Conservation (phyloP, 1,284 basidiomycete genomes). For the Exobasidium rhododendri region DNA sequence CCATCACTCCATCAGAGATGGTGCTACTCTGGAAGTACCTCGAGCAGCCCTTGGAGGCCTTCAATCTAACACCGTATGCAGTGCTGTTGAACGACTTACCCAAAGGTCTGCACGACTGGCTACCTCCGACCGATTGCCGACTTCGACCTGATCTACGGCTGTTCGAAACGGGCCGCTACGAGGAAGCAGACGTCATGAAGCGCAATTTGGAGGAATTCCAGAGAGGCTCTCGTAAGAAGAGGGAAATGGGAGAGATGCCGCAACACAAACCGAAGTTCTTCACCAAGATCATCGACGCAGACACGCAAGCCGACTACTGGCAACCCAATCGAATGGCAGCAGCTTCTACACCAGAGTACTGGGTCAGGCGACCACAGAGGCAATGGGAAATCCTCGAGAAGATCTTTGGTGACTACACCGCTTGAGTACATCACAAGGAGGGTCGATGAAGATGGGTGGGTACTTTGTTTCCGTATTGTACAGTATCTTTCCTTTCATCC, state of each 20-base stretch:
- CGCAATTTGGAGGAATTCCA: slow-evolving; percentile 82
- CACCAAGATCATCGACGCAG: slow-evolving; percentile 34
- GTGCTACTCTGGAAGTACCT: slow-evolving; percentile 91
- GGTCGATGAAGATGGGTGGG: background rate
- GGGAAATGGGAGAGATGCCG: slow-evolving; percentile 72
- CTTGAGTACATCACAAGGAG: too few relatives aligned
- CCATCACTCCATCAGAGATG: slow-evolving; percentile 63
- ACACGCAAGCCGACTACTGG: slow-evolving; percentile 46
- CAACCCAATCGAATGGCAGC: slow-evolving; percentile 22
- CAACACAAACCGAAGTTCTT: slow-evolving; percentile 70
- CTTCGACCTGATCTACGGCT: slow-evolving; percentile 76
- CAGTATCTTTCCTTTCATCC: background rate
- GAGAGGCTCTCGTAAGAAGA: slow-evolving; percentile 68
- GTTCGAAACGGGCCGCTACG: slow-evolving; percentile 88
- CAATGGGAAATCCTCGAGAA: slow-evolving; percentile 5
- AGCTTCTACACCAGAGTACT: slow-evolving; percentile 32
- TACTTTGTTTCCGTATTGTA: background rate
- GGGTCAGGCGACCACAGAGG: slow-evolving; percentile 25
- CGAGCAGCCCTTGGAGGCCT: slow-evolving; percentile 59
- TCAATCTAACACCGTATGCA: slow-evolving; percentile 88
- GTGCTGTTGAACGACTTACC: slow-evolving; percentile 79
- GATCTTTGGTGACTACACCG: slow-evolving; percentile 14
- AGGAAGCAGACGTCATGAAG: slow-evolving; percentile 84
- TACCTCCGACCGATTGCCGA: slow-evolving; percentile 90
- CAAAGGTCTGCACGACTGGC: slow-evolving; percentile 68